Conservation (phyloP, 345 rosid genomes). For the Laguncularia racemosa region DNA sequence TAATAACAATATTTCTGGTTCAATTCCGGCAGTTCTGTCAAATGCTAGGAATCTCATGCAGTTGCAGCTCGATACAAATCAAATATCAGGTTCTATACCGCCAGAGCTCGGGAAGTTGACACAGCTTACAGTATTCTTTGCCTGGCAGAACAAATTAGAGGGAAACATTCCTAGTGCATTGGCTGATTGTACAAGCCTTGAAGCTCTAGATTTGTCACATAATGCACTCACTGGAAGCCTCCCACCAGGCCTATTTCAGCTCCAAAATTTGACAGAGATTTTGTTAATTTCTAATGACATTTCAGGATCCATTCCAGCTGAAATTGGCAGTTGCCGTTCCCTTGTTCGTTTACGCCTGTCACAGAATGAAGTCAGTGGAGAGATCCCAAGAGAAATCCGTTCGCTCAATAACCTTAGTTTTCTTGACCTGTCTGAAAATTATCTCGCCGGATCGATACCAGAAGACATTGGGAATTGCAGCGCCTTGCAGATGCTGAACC, state of each 20-base stretch:
- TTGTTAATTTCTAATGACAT: constrained; percentile 67
- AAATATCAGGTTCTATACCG: constrained; percentile 67
- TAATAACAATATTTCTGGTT: constrained; percentile 73
- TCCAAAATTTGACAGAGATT: constrained; percentile 64
- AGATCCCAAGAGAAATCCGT: constrained; percentile 59
- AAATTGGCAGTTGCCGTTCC: constrained; percentile 58
- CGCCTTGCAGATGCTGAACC: constrained; percentile 59
- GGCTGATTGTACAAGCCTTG: constrained; percentile 53
- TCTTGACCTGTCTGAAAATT: constrained; percentile 66
- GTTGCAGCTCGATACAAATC: constrained; percentile 74
- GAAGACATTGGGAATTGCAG: constrained; percentile 65
- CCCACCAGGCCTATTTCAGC: constrained; percentile 59
- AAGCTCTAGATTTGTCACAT: constrained; percentile 64
- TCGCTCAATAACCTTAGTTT: constrained; percentile 53
- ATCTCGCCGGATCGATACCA: constrained; percentile 53
- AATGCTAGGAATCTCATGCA: constrained; percentile 52
- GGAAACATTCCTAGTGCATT: constrained; percentile 64
- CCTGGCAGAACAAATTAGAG: constrained; percentile 73
- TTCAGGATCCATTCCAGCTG: constrained; percentile 58
- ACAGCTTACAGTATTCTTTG: constrained; percentile 57
- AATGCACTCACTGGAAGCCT: constrained; percentile 62
- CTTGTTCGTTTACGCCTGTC: constrained; percentile 61
- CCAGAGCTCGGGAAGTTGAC: constrained; percentile 58
- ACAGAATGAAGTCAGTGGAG: constrained; percentile 49
- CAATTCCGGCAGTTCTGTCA: constrained; percentile 60